Evolutionary conservation across 2,329 filamentous ascomycete species (phyloP), one percentile per base, ranked within the genome.

Genomic region (Zasmidium citrigriseum): DNA sequence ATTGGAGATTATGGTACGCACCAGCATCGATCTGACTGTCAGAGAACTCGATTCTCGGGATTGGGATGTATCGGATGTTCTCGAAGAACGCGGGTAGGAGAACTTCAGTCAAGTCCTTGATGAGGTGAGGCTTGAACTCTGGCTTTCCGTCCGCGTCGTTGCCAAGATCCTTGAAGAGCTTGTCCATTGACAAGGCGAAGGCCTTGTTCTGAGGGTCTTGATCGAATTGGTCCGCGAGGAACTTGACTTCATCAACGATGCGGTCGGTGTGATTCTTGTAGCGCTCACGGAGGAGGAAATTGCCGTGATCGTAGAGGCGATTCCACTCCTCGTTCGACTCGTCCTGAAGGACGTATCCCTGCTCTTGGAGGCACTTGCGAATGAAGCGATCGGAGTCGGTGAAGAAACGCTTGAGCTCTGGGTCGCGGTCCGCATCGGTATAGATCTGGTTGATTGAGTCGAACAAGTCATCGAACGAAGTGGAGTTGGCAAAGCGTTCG

Each of bases 401-500:
- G 84, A 98, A 97, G 93, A 93, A 99, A 58, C 85, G 80, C 76
- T 88, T 91, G 54, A 99, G 84, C 71, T 98, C 91, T 0, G 88
- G 86, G 65, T 99, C 95, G 20, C 82, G 83, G 63, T 98, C 91
- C 3, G 95, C 92, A 73, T 96, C 91, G 51, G 81, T 80, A 79
- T 98, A 98, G 67, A 99, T 88, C 63, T 86, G 84, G 66, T 92
- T 88, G 74, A 99, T 88, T 0, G 92, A 86, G 18, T 89, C 87
- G 78, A 95, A 91, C 3, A 98, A 80, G 65, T 96, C 91, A 63
- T 96, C 89, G 29, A 87, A 86, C 0, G 93, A 97, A 9, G 95
- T 98, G 70, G 88, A 88, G 75, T 99, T 98, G 72, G 95, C 95
- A 68, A 97, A 98, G 49, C 95, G 89, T 80, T 98, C 95, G 66